A percentile compares a stretch with the other conserved stretches of the same genome.
phyloP scores from a whole-genome alignment of 2,329 filamentous ascomycete species.

The Madurella fahalii region DNA sequence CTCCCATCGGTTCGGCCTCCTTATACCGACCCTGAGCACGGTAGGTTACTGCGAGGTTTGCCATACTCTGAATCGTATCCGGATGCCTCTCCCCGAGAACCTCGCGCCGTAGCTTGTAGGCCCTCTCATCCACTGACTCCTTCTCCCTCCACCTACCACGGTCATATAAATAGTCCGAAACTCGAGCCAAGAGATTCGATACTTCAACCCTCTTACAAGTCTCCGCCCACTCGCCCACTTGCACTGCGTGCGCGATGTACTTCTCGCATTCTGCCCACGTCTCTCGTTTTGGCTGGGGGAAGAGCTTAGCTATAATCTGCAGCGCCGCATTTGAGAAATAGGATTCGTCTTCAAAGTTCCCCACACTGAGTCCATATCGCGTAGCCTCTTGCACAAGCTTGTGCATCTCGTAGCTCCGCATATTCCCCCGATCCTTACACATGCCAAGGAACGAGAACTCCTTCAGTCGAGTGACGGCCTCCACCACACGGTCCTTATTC shows the following conservation, averaged over 20 bases:
- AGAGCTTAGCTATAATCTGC: conserved; percentile 19
- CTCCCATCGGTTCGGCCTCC: conserved; percentile 16
- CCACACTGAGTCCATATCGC: conserved; percentile 18
- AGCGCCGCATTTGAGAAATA: conserved; percentile 27
- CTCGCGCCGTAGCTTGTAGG: conserved; percentile 7
- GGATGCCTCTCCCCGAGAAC: not conserved
- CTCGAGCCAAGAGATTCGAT: conserved; percentile 14
- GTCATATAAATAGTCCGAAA: conserved; percentile 24
- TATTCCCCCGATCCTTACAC: too few relatives aligned
- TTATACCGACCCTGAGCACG: conserved; percentile 18
- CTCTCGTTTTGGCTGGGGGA: conserved; percentile 20
- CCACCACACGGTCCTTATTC: conserved; percentile 7
- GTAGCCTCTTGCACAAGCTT: conserved; percentile 31
- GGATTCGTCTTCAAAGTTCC: conserved; percentile 13
- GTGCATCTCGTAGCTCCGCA: conserved; percentile 33
- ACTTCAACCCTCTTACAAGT: conserved; percentile 15
- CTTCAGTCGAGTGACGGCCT: conserved; percentile 27
- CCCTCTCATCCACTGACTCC: conserved; percentile 22
- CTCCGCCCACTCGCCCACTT: conserved; percentile 25
- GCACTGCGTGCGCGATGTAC: conserved; percentile 30
- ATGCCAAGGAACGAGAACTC: conserved; percentile 37
- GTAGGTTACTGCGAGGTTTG: conserved; percentile 12
- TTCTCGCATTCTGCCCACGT: conserved; percentile 26
- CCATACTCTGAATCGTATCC: not conserved
- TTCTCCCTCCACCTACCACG: conserved; percentile 27